Percentiles rank a stretch among this genome's conserved stretches.
These are phyloP conservation scores for Lanmaoa pseudosensibilis DNA, from an alignment of 768 basidiomycete genomes.

Conservation along the genomic window DNA sequence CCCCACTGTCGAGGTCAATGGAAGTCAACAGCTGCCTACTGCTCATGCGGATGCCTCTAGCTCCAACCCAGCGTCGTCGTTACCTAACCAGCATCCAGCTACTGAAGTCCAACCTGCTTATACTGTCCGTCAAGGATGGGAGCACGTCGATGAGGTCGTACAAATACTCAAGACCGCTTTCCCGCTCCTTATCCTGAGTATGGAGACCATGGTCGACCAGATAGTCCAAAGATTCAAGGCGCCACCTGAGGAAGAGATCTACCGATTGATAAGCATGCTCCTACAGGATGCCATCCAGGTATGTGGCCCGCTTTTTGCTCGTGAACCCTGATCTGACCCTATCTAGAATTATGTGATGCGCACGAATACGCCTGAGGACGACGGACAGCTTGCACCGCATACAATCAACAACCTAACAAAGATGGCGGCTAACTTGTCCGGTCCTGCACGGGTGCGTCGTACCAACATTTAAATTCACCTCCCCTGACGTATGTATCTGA, in stretches of 20 bases:
- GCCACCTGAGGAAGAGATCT: slow-evolving; percentile 88
- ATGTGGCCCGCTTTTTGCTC: slow-evolving; percentile 14
- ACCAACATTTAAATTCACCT: not conserved
- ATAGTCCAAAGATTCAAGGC: slow-evolving; percentile 88
- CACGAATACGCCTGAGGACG: slow-evolving; percentile 66
- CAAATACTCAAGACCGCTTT: slow-evolving; percentile 94
- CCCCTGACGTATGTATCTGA: slow-evolving; percentile 1
- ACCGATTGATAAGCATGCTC: slow-evolving; percentile 84
- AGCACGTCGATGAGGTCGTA: slow-evolving; percentile 90
- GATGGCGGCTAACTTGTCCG: slow-evolving; percentile 59
- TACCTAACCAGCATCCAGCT: slow-evolving; percentile 16
- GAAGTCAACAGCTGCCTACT: slow-evolving; percentile 22
- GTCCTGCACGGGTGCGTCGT: slow-evolving; percentile 53
- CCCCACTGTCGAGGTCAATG: slow-evolving; percentile 20
- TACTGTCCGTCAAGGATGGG: slow-evolving; percentile 71
- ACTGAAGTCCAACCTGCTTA: slow-evolving; percentile 27
- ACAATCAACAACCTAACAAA: slow-evolving; percentile 59
- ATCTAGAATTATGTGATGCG: slow-evolving; percentile 65
- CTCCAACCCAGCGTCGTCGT: slow-evolving; percentile 7
- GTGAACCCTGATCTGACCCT: not conserved
- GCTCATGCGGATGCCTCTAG: slow-evolving; percentile 20
- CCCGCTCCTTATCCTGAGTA: slow-evolving; percentile 88
- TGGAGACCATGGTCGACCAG: slow-evolving; percentile 98
- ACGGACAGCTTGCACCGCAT: slow-evolving; percentile 56
- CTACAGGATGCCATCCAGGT: slow-evolving; percentile 87